Conservation (phyloP, 805 yeast species). For the Starmerella scarabaei region DNA sequence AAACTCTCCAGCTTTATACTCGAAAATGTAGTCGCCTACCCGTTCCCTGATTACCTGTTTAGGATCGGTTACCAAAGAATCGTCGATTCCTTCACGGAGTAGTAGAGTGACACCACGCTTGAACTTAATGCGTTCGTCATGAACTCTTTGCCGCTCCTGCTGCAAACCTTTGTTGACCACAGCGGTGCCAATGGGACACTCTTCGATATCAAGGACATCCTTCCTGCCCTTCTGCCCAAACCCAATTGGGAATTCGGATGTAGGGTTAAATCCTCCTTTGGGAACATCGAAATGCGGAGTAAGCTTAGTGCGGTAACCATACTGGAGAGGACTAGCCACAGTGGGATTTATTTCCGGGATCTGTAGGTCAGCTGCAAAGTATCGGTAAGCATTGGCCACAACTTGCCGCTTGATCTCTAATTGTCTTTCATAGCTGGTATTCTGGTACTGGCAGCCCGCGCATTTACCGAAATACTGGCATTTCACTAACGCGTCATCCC, state of each 20-base stretch:
- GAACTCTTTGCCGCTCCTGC: conserved; percentile 51
- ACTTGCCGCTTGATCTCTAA: conserved; percentile 59
- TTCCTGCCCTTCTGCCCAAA: conserved; percentile 70
- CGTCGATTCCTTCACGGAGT: conserved; percentile 40
- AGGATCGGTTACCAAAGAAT: conserved; percentile 60
- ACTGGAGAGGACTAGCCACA: conserved; percentile 63
- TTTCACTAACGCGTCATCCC: conserved; percentile 47
- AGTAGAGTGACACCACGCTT: conserved; percentile 80
- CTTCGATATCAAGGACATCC: conserved; percentile 77
- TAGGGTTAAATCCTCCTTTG: conserved; percentile 24
- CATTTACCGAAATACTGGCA: conserved; percentile 85
- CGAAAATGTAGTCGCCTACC: conserved; percentile 52
- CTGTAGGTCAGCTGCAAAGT: conserved; percentile 39
- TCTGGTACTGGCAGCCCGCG: conserved; percentile 91
- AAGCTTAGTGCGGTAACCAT: conserved; percentile 74
- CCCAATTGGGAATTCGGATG: conserved; percentile 49
- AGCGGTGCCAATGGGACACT: conserved; percentile 77
- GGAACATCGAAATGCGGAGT: conserved; percentile 93
- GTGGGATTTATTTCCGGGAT: conserved; percentile 55
- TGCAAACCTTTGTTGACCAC: conserved; percentile 62
- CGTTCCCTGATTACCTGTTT: conserved; percentile 70
- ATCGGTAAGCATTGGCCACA: conserved; percentile 67
- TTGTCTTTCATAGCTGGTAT: conserved; percentile 59
- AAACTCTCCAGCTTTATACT: conserved; percentile 88
- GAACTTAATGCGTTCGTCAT: conserved; percentile 35